Evolutionary conservation across 495 filamentous ascomycete genomes (phyloP), one percentile per base, ranked within the genome.

Genomic region (Corynascus novoguineensis): DNA sequence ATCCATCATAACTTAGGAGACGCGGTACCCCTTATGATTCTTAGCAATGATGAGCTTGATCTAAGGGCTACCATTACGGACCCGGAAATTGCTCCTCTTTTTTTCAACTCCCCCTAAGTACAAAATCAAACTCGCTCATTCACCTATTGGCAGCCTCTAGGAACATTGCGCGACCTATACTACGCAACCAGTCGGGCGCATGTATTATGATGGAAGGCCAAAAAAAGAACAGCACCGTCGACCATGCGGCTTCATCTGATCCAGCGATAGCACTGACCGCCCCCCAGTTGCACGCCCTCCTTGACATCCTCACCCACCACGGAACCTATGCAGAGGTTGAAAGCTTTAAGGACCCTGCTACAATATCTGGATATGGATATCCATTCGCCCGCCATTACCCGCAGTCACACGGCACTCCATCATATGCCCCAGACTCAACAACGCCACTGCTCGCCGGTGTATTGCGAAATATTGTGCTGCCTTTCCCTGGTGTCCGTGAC

Each of bases 221-320:
- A 21, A 22, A 5, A 14, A 44, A 19, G 19, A 7, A 17, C n/a
- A 17, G 37, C 3, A 8, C 15, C 5, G 15, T 22, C 28, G 11
- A 10, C 34, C 19, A 11, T 27, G 1, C 34, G 15, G 10, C 15
- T n/a, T 4, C 28, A 9, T 27, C 41, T 24, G 42, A 34, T 11
- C 17, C 55, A 9, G 44, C 62, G 52, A 45, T 47, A n/a, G 35
- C 41, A 12, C 67, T 82, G 45, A 74, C 74, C n/a, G 60, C 76
- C 17, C 49, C 63, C 31, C 84, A 86, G 58, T 64, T 79, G 31
- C 73, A 75, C 58, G 83, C 84, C 24, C 75, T 88, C 25, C 78
- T 87, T 53, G 83, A 88, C 59, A 81, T 87, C 53, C 77, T 88
- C 35, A 82, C 83, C 31, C 84, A 87, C 67, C 66, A 82, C 59